Evolutionary conservation across 1,139 yeast genomes (phyloP), one percentile per base, ranked within the genome.

Genomic region (Diutina ranongensis): DNA sequence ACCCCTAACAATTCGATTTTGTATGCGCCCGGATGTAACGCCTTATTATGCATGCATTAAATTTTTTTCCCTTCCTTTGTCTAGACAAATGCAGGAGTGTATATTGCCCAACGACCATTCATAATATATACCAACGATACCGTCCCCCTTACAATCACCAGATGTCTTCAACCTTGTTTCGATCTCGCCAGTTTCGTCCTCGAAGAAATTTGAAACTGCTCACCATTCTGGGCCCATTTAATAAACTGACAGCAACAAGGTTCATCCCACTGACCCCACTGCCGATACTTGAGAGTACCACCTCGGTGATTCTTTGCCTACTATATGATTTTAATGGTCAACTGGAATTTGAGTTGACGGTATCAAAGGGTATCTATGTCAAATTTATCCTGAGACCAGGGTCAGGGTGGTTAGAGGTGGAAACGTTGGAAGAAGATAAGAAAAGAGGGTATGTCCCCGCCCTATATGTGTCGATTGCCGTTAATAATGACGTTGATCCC

Each of bases 401-500:
- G 13, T 25, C 25, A 20, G 42, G 42, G 20, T 38, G 42, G 42
- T 27, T 38, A 3, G 42, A 38, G 18, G 42, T 38, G 32, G 42
- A 38, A 9, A 22, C 31, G 15, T 25, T 38, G 42, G 33, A n/a
- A 12, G 42, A 25, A 15, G 19, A 18, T 12, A 15, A 9, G 3
- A 9, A 12, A 5, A 31, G 42, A 15, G 42, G 42, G 19, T 38
- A 25, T 32, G 42, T 38, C 13, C 42, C 42, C 5, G 42, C 42
- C 7, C 32, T 38, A 27, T 38, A 38, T 25, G 42, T 38, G 20
- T 20, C 16, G 31, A 38, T 38, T 13, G 42, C 32, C 20, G 33
- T 38, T 8, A 38, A 38, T 15, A 38, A 38, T 25, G 42, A n/a
- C 20, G 31, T 38, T 7, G 42, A 38, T 25, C 42, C 42, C 13